A percentile compares a stretch with the other conserved stretches of the same genome.
Conservation (phyloP, 208 protist species). For the Trypanosomatidae sp. region DNA sequence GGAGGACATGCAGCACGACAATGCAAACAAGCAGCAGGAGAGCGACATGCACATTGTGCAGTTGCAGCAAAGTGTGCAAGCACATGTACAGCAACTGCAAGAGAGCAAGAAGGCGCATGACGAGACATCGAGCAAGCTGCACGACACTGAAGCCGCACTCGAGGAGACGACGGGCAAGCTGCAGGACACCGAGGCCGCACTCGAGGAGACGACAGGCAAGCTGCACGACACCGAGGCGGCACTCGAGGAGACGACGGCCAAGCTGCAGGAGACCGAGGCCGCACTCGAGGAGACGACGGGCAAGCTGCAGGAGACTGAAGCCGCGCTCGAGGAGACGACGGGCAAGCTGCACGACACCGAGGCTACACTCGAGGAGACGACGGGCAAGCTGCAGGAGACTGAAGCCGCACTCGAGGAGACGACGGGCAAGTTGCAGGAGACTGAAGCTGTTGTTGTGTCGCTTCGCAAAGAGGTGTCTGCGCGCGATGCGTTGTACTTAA, state of each 20-base stretch:
- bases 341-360: conserved; percentile 14
- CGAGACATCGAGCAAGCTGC: conserved; percentile 4
- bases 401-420: conserved; percentile 2
- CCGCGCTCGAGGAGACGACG: conserved; percentile 7
- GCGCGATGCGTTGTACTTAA: background rate
- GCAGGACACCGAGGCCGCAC: conserved; percentile 10
- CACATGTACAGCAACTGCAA: background rate
- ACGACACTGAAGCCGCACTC: conserved; percentile 7
- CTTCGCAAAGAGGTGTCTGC: conserved; percentile 8
- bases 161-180: conserved; percentile 11
- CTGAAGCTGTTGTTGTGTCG: conserved; percentile 1
- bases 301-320: conserved; percentile 12
- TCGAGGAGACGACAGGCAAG: conserved; percentile 5
- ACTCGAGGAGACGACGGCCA: conserved; percentile 5
- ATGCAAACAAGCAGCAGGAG: conserved; percentile 3
- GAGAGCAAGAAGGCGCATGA: background rate
- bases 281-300: conserved; percentile 13
- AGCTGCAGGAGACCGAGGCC: conserved; percentile 9
- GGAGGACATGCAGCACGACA: background rate
- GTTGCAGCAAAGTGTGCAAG: background rate
- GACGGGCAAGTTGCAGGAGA: conserved; percentile 8
- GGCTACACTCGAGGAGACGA: conserved; percentile 8
- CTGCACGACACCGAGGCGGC: conserved; percentile 9
- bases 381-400: conserved; percentile 6
- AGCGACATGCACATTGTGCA: conserved; percentile 1